Conservation (phyloP, 192 early-diverging fungal genomes). For the Podila epicladia region DNA sequence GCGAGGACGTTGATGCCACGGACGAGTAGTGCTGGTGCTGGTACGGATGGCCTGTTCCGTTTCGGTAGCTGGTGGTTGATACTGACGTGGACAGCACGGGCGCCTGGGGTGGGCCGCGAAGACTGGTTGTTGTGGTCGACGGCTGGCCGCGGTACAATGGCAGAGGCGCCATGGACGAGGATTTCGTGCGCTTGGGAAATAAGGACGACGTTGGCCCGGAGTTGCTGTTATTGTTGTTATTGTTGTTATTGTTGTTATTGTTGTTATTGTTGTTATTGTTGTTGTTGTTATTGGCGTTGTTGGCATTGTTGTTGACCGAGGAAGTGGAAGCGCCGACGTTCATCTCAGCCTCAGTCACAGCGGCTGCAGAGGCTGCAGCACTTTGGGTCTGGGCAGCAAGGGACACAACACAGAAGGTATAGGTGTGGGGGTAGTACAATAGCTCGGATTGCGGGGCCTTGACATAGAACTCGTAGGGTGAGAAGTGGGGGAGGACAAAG, state of each 20-base stretch:
- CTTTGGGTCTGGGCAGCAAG: slow-evolving; percentile 32
- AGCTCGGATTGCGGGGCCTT: slow-evolving; percentile 57
- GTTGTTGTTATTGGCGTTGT: background rate
- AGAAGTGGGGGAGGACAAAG: slow-evolving; percentile 54
- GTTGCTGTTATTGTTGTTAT: background rate
- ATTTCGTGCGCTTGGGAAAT: background rate
- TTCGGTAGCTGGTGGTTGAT: background rate
- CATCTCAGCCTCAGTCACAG: slow-evolving; percentile 14
- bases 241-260: background rate
- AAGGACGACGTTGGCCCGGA: background rate
- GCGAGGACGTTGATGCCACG: slow-evolving; percentile 21
- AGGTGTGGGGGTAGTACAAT: slow-evolving; percentile 57
- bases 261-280: background rate
- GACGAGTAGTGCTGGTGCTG: slow-evolving; percentile 10
- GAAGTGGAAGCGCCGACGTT: background rate
- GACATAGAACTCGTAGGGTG: slow-evolving; percentile 58
- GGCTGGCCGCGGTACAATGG: background rate
- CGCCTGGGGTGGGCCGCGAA: background rate
- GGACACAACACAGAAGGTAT: slow-evolving; percentile 52
- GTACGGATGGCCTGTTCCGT: slow-evolving; percentile 5
- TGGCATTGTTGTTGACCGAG: background rate
- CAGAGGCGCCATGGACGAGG: background rate
- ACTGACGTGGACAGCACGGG: background rate
- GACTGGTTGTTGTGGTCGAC: background rate
- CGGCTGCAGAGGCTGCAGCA: slow-evolving; percentile 17